Evolutionary conservation across 2,329 filamentous ascomycete species (phyloP).

Genomic region (Paramyrothecium sp.): DNA sequence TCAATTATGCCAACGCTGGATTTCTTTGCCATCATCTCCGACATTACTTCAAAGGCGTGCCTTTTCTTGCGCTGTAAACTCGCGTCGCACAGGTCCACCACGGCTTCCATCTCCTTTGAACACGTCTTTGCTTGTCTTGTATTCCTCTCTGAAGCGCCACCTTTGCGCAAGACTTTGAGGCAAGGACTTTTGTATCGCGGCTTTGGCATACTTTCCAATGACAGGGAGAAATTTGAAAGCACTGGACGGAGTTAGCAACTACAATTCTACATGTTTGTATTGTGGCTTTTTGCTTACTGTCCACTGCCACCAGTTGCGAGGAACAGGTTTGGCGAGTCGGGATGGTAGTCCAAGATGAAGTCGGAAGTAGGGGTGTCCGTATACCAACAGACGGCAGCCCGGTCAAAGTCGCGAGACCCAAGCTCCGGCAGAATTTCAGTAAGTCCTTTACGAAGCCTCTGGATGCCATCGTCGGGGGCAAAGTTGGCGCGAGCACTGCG

Average conservation of each 20-base stretch:
- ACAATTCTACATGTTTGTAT: background rate
- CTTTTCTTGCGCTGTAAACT: background rate
- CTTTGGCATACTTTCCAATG: constrained; percentile 7
- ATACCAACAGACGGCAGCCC: constrained; percentile 14
- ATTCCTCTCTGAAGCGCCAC: constrained; percentile 9
- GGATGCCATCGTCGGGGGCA: constrained; percentile 10
- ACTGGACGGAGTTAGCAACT: background rate
- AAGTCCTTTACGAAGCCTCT: constrained; percentile 9
- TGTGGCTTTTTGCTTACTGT: constrained; percentile 12
- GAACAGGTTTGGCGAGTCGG: constrained; percentile 15
- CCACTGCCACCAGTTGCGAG: constrained; percentile 15
- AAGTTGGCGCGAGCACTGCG: constrained; percentile 11
- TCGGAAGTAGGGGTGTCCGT: constrained; percentile 16
- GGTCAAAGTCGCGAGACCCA: constrained; percentile 8
- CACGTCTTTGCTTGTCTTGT: constrained; percentile 7
- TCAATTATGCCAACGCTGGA: too few species aligned
- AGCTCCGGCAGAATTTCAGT: constrained; percentile 15
- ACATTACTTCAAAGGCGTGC: background rate
- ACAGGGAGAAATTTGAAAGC: constrained; percentile 17
- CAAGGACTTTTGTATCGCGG: constrained; percentile 8
- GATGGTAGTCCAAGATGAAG: constrained; percentile 19
- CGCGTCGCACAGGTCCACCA: constrained; percentile 5
- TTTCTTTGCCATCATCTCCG: too few species aligned
- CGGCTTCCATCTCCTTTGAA: constrained; percentile 14
- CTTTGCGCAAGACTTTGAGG: constrained; percentile 4